These are phyloP conservation scores for Volvariella volvacea DNA, from an alignment of 1,284 basidiomycete species.

Conservation along the genomic window DNA sequence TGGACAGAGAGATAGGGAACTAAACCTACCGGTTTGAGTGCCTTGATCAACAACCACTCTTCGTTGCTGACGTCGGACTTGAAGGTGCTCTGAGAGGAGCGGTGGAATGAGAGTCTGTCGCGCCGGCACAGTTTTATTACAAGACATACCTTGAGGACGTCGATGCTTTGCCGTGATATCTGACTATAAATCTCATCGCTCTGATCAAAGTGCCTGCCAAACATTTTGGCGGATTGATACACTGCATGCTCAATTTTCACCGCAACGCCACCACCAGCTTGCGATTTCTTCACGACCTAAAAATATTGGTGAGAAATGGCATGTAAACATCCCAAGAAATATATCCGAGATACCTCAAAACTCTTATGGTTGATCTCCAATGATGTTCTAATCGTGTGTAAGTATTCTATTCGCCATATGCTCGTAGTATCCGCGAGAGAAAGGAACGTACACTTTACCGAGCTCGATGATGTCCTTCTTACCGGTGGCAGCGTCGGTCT, in stretches of 20 bases:
- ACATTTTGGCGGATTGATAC: constrained; percentile 94
- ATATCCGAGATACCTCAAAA: constrained; percentile 46
- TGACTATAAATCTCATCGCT: constrained; percentile 92
- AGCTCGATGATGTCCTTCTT: constrained; percentile 90
- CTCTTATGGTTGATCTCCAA: constrained; percentile 92
- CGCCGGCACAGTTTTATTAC: constrained; percentile 2
- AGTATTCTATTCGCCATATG: constrained; percentile 6
- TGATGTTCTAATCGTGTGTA: constrained; percentile 58
- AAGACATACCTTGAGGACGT: constrained; percentile 78
- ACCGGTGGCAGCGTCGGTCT: constrained; percentile 77
- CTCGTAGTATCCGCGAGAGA: too few species aligned
- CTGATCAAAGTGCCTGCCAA: constrained; percentile 92
- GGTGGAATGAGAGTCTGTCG: constrained; percentile 6
- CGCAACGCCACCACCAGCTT: constrained; percentile 93
- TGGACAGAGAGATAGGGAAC: neutral
- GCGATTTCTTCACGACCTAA: constrained; percentile 85
- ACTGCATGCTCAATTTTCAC: constrained; percentile 98
- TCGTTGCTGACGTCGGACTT: constrained; percentile 86
- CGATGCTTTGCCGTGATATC: constrained; percentile 89
- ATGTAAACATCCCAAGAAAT: neutral
- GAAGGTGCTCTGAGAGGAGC: constrained; percentile 64
- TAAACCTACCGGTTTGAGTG: constrained; percentile 73
- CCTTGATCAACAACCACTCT: constrained; percentile 93
- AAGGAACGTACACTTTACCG: constrained; percentile 80
- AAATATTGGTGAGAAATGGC: constrained; percentile 10